These are phyloP conservation scores for Staphylotrichum longicolle DNA, from an alignment of 495 filamentous ascomycete species.

Conservation along the genomic window DNA sequence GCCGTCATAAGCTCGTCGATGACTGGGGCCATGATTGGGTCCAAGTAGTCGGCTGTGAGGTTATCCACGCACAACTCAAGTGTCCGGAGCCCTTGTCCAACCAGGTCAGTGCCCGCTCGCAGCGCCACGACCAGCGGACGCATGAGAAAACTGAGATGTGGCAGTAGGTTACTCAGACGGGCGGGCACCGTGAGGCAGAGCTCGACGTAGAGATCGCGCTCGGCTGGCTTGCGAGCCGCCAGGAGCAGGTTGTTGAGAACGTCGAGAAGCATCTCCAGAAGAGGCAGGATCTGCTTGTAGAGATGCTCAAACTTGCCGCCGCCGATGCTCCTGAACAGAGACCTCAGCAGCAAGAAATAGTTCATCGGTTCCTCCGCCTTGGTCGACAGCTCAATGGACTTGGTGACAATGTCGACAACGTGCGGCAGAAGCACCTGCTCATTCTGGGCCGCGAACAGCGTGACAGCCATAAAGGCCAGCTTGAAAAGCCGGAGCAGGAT, in stretches of 20 bases:
- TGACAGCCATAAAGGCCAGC: conserved; percentile 98
- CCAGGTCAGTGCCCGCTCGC: conserved; percentile 85
- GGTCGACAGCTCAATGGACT: conserved; percentile 92
- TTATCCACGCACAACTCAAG: conserved; percentile 98
- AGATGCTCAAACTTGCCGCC: conserved; percentile 95
- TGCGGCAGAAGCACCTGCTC: conserved; percentile 93
- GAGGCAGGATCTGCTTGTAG: conserved; percentile 95
- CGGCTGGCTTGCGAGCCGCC: conserved; percentile 82
- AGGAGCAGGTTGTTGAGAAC: conserved; percentile 91
- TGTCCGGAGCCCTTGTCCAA: conserved; percentile 89
- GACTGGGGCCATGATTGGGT: conserved; percentile 98
- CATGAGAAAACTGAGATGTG: conserved; percentile 98
- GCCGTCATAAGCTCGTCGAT: conserved; percentile 98
- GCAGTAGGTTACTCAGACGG: conserved; percentile 87
- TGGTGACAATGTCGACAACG: conserved; percentile 92
- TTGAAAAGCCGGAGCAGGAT: conserved; percentile 96
- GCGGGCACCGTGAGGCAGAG: conserved; percentile 95
- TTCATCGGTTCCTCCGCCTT: conserved; percentile 98
- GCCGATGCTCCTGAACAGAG: conserved; percentile 92
- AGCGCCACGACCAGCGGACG: conserved; percentile 92
- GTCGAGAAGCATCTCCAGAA: conserved; percentile 95
- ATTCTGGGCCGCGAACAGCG: conserved; percentile 89
- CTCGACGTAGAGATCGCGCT: conserved; percentile 95
- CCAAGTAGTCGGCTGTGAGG: conserved; percentile 93
- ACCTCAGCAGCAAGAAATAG: conserved; percentile 91